A percentile compares a stretch with the other conserved stretches of the same genome.
These are phyloP conservation scores for Suillus occidentalis DNA, from an alignment of 768 basidiomycete genomes.

Conservation along the genomic window DNA sequence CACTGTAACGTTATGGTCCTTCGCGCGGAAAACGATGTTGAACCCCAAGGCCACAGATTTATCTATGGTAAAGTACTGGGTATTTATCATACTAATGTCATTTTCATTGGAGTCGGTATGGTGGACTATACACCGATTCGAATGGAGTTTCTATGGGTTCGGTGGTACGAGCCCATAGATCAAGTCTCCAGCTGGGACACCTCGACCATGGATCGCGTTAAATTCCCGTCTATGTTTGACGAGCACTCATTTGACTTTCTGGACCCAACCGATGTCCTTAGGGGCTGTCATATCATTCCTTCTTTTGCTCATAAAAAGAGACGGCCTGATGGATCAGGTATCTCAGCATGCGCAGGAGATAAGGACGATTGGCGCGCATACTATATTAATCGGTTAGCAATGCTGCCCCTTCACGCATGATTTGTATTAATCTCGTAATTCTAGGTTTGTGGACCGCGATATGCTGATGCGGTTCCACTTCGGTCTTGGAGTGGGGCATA, in stretches of 20 bases:
- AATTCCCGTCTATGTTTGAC: neutral
- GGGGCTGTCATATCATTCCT: slow-evolving; percentile 5
- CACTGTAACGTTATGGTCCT: neutral
- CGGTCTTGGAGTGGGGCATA: no score
- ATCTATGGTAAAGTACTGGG: slow-evolving; percentile 3
- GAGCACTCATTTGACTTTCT: slow-evolving; percentile 4
- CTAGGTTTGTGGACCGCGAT: no score
- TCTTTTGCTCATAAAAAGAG: neutral
- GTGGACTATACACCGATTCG: neutral
- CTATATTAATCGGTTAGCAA: neutral
- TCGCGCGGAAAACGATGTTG: neutral
- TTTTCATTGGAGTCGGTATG: neutral
- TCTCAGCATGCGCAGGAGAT: neutral
- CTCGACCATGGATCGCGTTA: neutral
- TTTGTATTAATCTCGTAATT: no score
- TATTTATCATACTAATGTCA: neutral
- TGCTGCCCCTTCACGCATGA: no score
- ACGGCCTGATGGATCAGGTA: neutral
- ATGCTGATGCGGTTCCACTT: no score
- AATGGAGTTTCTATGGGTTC: slow-evolving; percentile 6
- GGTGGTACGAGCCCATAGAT: neutral
- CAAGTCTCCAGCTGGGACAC: neutral
- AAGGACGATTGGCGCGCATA: neutral
- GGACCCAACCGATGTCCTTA: slow-evolving; percentile 1
- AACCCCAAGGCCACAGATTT: neutral